Evolutionary conservation across 176 grass and related monocot species (phyloP).

Genomic region (Aegilops bicornis): DNA sequence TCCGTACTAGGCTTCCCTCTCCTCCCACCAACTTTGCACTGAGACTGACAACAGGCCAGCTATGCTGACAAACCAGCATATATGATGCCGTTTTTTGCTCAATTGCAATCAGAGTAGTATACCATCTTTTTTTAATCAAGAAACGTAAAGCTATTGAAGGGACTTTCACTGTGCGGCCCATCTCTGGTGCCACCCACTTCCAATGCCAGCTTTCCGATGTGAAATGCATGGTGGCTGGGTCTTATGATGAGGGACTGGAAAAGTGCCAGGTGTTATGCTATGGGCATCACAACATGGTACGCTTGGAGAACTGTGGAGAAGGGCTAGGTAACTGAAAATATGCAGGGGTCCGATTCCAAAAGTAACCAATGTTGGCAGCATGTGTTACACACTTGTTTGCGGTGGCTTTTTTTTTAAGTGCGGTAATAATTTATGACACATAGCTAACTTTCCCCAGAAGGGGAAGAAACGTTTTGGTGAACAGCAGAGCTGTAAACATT

Average conservation of each 20-base stretch:
- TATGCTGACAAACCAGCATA: neutral
- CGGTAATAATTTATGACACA: neutral
- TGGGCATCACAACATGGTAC: neutral
- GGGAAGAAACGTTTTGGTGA: neutral
- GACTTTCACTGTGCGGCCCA: neutral
- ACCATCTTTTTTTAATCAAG: constrained; percentile 1
- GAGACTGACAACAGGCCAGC: neutral
- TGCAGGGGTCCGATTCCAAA: neutral
- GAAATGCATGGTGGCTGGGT: neutral
- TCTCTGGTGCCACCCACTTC: neutral
- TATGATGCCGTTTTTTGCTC: neutral
- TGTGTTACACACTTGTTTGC: constrained; percentile 10
- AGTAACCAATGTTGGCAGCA: constrained; percentile 14
- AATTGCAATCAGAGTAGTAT: neutral
- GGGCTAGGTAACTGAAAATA: constrained; percentile 6
- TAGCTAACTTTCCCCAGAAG: constrained; percentile 9
- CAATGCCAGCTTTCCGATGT: neutral
- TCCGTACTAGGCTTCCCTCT: neutral
- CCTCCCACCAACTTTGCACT: neutral
- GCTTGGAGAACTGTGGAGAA: constrained; percentile 16
- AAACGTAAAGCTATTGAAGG: neutral
- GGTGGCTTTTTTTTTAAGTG: constrained; percentile 8
- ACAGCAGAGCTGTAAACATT: constrained; percentile 5
- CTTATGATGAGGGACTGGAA: neutral
- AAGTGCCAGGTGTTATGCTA: neutral